Evolutionary conservation across 768 basidiomycete genomes (phyloP), one percentile per base, ranked within the genome.

Genomic region (Suillus lakei): DNA sequence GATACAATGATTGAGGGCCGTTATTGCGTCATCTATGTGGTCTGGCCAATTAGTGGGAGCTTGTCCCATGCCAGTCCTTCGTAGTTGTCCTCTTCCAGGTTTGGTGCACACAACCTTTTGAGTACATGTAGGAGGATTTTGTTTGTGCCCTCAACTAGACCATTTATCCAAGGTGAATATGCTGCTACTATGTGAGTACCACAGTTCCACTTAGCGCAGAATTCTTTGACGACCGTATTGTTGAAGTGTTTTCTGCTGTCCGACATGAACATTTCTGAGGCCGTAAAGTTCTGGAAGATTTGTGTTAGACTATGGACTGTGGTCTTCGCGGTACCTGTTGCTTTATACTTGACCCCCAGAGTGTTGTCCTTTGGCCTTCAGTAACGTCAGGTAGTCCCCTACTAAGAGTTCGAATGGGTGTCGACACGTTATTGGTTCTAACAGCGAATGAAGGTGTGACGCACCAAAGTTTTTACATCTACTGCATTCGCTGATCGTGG

Each of bases 201-300:
- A 16, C 39, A 41, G 16, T 41, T 41, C 39, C 39, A 41, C 39
- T 41, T 41, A 41, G 39, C 3, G 39, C 39, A 41, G 44, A 64
- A 67, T 6, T 62, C 65, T 2, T 63, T 39, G 1, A 75, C 74
- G 0, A 64, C 67, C 0, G 64, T 16, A 50, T 65, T 67, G 18
- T 70, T 55, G 63, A 77, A 76, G 60, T 76, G 76, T 10, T 23
- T 56, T 0, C 76, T 75, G 0, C 72, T 67, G 61, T 78, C 77
- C 1, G 70, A 43, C 71, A 71, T 67, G 67, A 76, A 71, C 1
- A 66, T 60, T 36, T 71, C 68, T 15, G 68, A 66, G 2, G 58
- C 50, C 4, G 60, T 23, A 55, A 61, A 72, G 3, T 50, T 36
- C 1, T 63, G 53, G 58, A 34, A 70, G 13, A 77, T 73, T 32